Conservation (phyloP, 495 filamentous ascomycete species). For the Apodospora peruviana region DNA sequence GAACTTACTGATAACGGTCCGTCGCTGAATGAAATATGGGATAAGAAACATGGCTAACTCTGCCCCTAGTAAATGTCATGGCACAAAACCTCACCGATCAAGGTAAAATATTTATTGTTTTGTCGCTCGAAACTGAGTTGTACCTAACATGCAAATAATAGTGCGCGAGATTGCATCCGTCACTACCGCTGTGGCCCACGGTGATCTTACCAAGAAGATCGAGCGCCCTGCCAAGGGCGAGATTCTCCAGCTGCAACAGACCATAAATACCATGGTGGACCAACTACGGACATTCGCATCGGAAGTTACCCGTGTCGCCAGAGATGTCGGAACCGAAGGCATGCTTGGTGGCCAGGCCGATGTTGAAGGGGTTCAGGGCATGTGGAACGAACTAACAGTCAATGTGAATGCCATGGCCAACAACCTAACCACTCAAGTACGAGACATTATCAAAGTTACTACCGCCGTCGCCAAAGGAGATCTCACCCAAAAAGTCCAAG, state of each 20-base stretch:
- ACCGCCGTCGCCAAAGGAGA: constrained; percentile 96
- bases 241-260: constrained; percentile 93
- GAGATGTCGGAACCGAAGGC: constrained; percentile 96
- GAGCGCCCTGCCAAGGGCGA: constrained; percentile 90
- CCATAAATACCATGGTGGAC: constrained; percentile 99
- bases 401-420: constrained; percentile 99
- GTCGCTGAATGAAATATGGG: constrained; percentile 6
- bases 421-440: constrained; percentile 94
- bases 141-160: constrained; percentile 14
- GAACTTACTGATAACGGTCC: constrained; percentile 91
- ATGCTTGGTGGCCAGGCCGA: constrained; percentile 95
- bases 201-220: constrained; percentile 94
- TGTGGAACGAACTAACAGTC: constrained; percentile 95
- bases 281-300: constrained; percentile 95
- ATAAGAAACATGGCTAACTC: constrained; percentile 13
- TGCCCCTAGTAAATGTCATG: constrained; percentile 83
- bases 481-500: constrained; percentile 93
- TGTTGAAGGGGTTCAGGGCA: constrained; percentile 75
- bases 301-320: constrained; percentile 92
- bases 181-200: constrained; percentile 93
- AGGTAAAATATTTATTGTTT: constrained; percentile 27
- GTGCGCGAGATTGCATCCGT: constrained; percentile 97
- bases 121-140: background rate
- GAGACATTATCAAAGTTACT: constrained; percentile 98
- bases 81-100: constrained; percentile 65